Evolutionary conservation across 148 eudicot genomes (phyloP).

Genomic region (Rhododendron molle): DNA sequence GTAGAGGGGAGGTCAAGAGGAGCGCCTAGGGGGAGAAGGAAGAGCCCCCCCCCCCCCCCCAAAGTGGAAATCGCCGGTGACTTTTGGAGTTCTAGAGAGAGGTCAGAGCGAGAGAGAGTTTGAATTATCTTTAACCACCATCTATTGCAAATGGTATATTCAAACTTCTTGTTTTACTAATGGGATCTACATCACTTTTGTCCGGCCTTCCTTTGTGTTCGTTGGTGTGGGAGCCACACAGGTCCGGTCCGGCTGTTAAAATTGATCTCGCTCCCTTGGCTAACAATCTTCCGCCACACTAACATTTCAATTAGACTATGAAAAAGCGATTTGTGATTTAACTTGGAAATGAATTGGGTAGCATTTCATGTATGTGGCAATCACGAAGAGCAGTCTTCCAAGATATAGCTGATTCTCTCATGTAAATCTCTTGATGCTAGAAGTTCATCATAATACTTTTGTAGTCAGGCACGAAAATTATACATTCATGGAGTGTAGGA

Average conservation of each 20-base stretch:
- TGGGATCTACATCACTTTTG: neutral
- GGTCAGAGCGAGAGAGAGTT: too few species aligned
- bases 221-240: neutral
- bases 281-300: neutral
- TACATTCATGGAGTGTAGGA: neutral
- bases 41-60: too few species aligned
- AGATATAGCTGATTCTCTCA: neutral
- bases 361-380: neutral
- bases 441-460: neutral
- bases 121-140: neutral
- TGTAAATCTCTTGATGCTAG: neutral
- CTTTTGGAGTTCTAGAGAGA: neutral
- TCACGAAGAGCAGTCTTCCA: neutral
- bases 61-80: too few species aligned
- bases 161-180: neutral
- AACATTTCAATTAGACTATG: neutral
- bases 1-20: too few species aligned
- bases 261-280: neutral
- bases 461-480: neutral
- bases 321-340: neutral
- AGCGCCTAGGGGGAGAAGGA: too few species aligned
- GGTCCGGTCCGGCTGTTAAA: neutral
- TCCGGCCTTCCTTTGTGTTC: neutral
- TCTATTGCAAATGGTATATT: neutral
- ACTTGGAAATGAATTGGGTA: neutral